A percentile compares a stretch with the other conserved stretches of the same genome.
phyloP scores from a whole-genome alignment of 2,329 filamentous ascomycete species.

The Scedosporium apiospermum region DNA sequence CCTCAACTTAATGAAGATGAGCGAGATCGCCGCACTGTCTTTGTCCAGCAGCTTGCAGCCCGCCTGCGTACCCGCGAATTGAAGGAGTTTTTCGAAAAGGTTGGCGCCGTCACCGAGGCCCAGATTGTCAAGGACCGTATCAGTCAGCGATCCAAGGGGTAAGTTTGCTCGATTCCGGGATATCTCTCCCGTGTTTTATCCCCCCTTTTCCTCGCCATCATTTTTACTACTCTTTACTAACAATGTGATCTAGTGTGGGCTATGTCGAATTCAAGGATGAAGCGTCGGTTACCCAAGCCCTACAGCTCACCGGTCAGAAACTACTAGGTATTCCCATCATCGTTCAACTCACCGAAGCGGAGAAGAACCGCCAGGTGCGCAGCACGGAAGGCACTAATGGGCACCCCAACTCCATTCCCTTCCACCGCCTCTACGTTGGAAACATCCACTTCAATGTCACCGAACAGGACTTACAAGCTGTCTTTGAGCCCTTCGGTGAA shows the following conservation, averaged over 20 bases:
- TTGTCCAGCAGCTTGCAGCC: slow-evolving; percentile 95
- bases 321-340: slow-evolving; percentile 98
- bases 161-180: slow-evolving; percentile 23
- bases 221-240: slow-evolving; percentile 24
- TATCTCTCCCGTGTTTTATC: background rate
- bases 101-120: slow-evolving; percentile 89
- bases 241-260: slow-evolving; percentile 60
- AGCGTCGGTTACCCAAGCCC: slow-evolving; percentile 84
- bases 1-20: slow-evolving; percentile 87
- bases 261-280: slow-evolving; percentile 99
- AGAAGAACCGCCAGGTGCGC: slow-evolving; percentile 96
- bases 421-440: slow-evolving; percentile 96
- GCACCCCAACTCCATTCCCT: slow-evolving; percentile 77
- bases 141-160: slow-evolving; percentile 96
- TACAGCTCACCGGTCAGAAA: slow-evolving; percentile 97
- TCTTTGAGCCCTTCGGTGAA: slow-evolving; percentile 96
- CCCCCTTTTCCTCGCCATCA: background rate
- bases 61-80: slow-evolving; percentile 87
- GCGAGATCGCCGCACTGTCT: slow-evolving; percentile 91
- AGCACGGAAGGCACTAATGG: slow-evolving; percentile 60
- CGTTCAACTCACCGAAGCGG: slow-evolving; percentile 94
- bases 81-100: slow-evolving; percentile 90
- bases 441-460: slow-evolving; percentile 99
- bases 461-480: slow-evolving; percentile 87
- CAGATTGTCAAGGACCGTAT: slow-evolving; percentile 98